phyloP scores from a whole-genome alignment of 129 eudicot genomes.

The Escallonia rubra region DNA sequence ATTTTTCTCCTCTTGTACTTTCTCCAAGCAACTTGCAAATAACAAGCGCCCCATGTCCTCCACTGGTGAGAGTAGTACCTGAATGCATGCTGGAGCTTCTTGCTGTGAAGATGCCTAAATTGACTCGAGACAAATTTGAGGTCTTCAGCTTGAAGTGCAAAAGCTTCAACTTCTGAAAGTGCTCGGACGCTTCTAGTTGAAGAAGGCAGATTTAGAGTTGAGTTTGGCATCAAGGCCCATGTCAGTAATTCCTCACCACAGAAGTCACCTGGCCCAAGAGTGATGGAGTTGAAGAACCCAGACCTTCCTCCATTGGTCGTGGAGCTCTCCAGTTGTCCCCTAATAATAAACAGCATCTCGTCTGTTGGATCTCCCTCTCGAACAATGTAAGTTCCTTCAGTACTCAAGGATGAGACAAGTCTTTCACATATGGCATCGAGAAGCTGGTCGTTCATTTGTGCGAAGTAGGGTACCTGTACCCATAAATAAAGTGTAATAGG shows the following conservation, averaged over 20 bases:
- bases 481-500: not conserved
- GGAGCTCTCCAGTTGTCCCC: conserved; percentile 92
- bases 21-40: conserved; percentile 75
- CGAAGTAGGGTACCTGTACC: conserved; percentile 78
- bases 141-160: conserved; percentile 76
- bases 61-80: conserved; percentile 90
- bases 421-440: conserved; percentile 90
- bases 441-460: conserved; percentile 89
- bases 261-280: conserved; percentile 88
- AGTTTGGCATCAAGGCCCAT: conserved; percentile 81
- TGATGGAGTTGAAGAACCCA: conserved; percentile 87
- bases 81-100: conserved; percentile 79
- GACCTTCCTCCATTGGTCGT: conserved; percentile 88
- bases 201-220: conserved; percentile 56
- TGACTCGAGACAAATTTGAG: conserved; percentile 71
- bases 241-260: conserved; percentile 91
- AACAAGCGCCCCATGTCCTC: conserved; percentile 90
- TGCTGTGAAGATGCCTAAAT: conserved; percentile 87
- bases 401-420: conserved; percentile 73
- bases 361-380: conserved; percentile 85
- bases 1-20: conserved; percentile 52
- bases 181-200: conserved; percentile 78
- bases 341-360: conserved; percentile 78
- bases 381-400: conserved; percentile 60
- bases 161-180: conserved; percentile 87